phyloP scores from a whole-genome alignment of 1,284 basidiomycete genomes.

The Tilletia setariae region DNA sequence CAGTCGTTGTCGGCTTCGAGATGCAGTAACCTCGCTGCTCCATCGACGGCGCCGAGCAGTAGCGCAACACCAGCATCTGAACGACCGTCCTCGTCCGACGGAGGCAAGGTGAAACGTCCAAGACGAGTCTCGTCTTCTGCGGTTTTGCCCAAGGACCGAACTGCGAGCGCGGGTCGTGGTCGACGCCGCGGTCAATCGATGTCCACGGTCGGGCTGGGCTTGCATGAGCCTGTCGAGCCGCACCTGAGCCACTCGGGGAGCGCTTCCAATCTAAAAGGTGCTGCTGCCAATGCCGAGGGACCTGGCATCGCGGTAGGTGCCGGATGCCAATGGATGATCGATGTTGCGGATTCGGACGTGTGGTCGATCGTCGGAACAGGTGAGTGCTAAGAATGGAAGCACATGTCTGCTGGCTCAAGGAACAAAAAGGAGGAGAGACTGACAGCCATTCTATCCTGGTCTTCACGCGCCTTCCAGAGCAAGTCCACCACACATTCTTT shows the following conservation, averaged over 20 bases:
- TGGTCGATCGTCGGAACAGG: conserved; percentile 90
- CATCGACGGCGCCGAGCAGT: too few relatives aligned
- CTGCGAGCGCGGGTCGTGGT: conserved; percentile 30
- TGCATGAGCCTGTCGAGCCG: conserved; percentile 29
- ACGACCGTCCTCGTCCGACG: conserved; percentile 40
- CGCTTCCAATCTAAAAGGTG: conserved; percentile 19
- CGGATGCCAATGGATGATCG: conserved; percentile 37
- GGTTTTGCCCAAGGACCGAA: conserved; percentile 37
- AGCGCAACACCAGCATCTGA: too few relatives aligned
- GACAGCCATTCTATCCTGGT: too few relatives aligned
- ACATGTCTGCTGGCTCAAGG: too few relatives aligned
- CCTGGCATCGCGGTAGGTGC: conserved; percentile 30
- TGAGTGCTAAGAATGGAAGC: conserved; percentile 54
- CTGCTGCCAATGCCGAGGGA: conserved; percentile 29
- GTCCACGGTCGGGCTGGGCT: conserved; percentile 35
- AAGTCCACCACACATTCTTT: conserved; percentile 55
- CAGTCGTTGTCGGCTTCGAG: conserved; percentile 23
- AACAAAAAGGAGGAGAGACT: too few relatives aligned
- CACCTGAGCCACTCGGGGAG: not conserved
- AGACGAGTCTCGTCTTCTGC: conserved; percentile 45
- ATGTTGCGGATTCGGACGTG: conserved; percentile 65
- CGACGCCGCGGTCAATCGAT: conserved; percentile 42
- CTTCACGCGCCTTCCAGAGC: conserved; percentile 55
- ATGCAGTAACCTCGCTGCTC: conserved; percentile 7
- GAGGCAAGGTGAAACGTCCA: conserved; percentile 46